Conservation (phyloP, 1,284 basidiomycete genomes). For the Ganoderma resinaceum region DNA sequence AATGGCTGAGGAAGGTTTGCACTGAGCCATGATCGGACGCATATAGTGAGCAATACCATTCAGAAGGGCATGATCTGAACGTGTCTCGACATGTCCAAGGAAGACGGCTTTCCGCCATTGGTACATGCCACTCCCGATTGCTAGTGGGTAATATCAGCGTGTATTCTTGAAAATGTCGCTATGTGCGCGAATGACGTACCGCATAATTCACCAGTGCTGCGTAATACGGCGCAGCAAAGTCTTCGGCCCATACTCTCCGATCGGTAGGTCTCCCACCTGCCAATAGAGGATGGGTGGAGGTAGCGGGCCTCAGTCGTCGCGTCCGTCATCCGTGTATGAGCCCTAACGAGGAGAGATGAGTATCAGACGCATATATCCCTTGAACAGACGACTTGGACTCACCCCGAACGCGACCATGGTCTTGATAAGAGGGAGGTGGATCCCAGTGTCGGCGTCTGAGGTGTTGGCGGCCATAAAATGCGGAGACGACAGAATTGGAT, state of each 20-base stretch:
- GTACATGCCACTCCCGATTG: slow-evolving; percentile 44
- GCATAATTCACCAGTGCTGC: slow-evolving; percentile 51
- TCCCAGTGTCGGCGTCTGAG: slow-evolving; percentile 47
- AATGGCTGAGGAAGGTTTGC: slow-evolving; percentile 40
- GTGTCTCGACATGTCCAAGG: slow-evolving; percentile 40
- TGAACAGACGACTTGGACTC: slow-evolving; percentile 9
- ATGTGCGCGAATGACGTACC: slow-evolving; percentile 36
- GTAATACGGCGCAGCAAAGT: slow-evolving; percentile 41
- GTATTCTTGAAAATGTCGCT: too few species aligned
- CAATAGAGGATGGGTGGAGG: slow-evolving; percentile 40
- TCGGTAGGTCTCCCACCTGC: slow-evolving; percentile 45
- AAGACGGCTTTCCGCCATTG: slow-evolving; percentile 41
- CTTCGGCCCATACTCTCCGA: slow-evolving; percentile 45
- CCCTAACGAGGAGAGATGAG: slow-evolving; percentile 31
- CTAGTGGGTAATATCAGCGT: slow-evolving; percentile 25
- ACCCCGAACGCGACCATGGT: slow-evolving; percentile 51
- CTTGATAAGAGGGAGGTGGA: slow-evolving; percentile 39
- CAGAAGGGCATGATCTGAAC: neutral
- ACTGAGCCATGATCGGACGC: slow-evolving; percentile 25
- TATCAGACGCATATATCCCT: neutral
- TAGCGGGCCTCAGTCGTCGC: slow-evolving; percentile 42
- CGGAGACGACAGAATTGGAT: slow-evolving; percentile 47
- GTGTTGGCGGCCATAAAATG: slow-evolving; percentile 44
- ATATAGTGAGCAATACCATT: neutral
- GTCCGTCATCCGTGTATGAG: slow-evolving; percentile 45